Percentiles rank a stretch among this genome's conserved stretches.
Conservation (phyloP, 345 rosid species). For the Hibiscus syriacus region DNA sequence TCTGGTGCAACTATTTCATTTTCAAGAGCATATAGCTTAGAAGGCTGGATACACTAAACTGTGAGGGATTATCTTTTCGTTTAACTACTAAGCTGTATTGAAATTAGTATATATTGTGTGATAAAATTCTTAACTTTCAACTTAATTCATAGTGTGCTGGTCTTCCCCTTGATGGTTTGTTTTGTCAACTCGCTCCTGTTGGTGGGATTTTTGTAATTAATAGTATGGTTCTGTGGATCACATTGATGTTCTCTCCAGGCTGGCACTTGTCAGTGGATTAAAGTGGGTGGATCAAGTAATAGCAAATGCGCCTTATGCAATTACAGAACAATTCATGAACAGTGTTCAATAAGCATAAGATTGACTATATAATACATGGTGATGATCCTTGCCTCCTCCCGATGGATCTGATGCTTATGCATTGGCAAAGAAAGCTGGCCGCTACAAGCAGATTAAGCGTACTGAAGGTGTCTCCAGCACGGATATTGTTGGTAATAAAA, state of each 20-base stretch:
- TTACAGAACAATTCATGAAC: conserved; percentile 83
- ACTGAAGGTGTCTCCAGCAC: conserved; percentile 99
- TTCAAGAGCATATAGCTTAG: background rate
- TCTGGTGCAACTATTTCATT: background rate
- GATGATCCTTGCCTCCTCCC: conserved; percentile 96
- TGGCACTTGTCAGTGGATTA: conserved; percentile 79
- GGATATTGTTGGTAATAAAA: conserved; percentile 81
- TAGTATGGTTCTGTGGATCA: conserved; percentile 10
- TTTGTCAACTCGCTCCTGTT: background rate
- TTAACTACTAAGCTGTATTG: background rate
- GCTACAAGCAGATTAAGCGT: conserved; percentile 95
- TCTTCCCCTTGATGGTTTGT: background rate
- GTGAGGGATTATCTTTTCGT: background rate
- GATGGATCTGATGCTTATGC: conserved; percentile 95
- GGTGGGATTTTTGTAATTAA: background rate
- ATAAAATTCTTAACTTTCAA: background rate
- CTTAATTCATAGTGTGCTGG: background rate
- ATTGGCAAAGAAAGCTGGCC: conserved; percentile 77
- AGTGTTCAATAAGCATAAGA: conserved; percentile 64
- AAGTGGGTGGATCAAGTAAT: conserved; percentile 98
- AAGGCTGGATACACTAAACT: background rate
- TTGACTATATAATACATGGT: conserved; percentile 90
- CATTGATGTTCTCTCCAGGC: conserved; percentile 32
- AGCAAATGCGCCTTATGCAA: conserved; percentile 82
- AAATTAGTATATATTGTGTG: background rate